Evolutionary conservation across 345 rosid genomes (phyloP).

Genomic region (Zanthoxylum bungeanum): DNA sequence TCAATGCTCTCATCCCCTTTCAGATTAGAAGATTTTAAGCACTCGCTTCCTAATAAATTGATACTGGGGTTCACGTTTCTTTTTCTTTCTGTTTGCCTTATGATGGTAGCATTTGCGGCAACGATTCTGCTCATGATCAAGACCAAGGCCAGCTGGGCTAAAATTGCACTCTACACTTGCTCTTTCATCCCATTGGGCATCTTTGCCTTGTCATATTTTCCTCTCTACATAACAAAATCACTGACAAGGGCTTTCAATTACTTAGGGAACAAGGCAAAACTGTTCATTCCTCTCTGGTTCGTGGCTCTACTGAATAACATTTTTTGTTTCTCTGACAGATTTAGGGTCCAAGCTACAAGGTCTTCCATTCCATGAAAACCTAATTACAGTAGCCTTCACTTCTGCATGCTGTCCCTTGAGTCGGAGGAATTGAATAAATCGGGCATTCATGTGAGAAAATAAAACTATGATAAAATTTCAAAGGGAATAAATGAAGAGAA

Average conservation of each 20-base stretch:
- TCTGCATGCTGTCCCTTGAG: background rate
- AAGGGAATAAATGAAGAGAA: too few relatives aligned
- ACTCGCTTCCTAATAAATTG: background rate
- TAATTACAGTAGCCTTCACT: background rate
- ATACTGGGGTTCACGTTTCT: background rate
- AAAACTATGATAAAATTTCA: too few relatives aligned
- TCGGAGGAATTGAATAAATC: background rate
- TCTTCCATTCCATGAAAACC: conserved; percentile 9
- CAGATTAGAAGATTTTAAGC: conserved; percentile 4
- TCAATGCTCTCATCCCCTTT: conserved; percentile 20
- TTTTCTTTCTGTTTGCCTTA: conserved; percentile 4
- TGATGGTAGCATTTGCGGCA: conserved; percentile 8
- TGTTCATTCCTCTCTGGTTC: background rate
- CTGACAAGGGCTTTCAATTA: background rate
- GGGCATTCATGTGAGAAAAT: too few relatives aligned
- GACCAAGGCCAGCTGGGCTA: background rate
- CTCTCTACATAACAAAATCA: background rate
- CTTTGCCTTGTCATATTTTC: background rate
- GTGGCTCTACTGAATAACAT: background rate
- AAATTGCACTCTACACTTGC: background rate
- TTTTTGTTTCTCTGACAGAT: background rate
- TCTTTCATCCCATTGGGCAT: conserved; percentile 5
- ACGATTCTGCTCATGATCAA: conserved; percentile 8
- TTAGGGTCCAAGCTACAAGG: background rate
- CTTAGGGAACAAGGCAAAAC: background rate